phyloP scores from a whole-genome alignment of 305 asterid genomes.

The Solanum hybrid region DNA sequence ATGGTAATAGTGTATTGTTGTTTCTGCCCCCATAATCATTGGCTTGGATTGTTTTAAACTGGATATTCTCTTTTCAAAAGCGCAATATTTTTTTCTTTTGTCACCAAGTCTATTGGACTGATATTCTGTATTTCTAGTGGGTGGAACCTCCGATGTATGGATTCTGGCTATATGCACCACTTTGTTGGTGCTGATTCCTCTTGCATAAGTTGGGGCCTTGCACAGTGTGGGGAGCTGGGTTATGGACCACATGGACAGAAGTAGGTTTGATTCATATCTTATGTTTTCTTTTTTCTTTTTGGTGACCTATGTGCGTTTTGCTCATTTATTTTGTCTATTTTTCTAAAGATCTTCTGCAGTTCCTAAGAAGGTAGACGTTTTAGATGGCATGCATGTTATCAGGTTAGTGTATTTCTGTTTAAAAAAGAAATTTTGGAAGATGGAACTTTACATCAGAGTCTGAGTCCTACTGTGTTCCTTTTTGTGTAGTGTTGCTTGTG shows the following conservation, averaged over 20 bases:
- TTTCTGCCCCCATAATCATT: neutral
- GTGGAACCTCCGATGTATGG: conserved; percentile 91
- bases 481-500: conserved; percentile 76
- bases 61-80: neutral
- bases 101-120: neutral
- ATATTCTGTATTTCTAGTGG: conserved; percentile 47
- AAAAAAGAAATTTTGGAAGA: neutral
- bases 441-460: conserved; percentile 2
- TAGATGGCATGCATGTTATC: conserved; percentile 88
- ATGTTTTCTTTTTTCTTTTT: neutral
- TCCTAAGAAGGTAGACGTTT: conserved; percentile 79
- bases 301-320: neutral
- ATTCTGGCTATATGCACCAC: conserved; percentile 83
- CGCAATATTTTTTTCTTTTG: neutral
- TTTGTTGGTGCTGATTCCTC: conserved; percentile 99
- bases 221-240: conserved; percentile 93
- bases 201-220: conserved; percentile 98
- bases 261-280: conserved; percentile 28
- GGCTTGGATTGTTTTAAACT: neutral
- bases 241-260: conserved; percentile 86
- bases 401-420: conserved; percentile 34
- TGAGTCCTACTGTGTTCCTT: neutral
- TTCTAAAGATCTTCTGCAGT: conserved; percentile 72
- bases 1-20: neutral
- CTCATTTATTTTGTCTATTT: neutral